Base-by-base conservation (phyloP, 768 basidiomycete genomes). In the Leccinum olivaceopallidum region DNA sequence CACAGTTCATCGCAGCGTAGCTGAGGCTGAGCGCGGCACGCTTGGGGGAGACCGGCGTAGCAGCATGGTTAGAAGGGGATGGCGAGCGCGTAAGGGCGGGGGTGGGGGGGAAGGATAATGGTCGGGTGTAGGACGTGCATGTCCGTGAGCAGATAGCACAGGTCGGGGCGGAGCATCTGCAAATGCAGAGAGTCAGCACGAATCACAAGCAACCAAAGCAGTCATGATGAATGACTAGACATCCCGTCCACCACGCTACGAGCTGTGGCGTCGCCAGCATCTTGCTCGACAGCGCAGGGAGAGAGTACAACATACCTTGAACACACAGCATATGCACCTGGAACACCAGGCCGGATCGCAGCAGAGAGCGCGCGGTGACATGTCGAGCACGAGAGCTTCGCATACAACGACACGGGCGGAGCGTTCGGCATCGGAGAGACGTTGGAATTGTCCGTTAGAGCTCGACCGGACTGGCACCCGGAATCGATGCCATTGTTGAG, bases 121-220 rank as follows among this genome's bases (percentile, higher is more conserved):
- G 72, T 16, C 65, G 65, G 32, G 63, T 72, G 28, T 68, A 73
- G 1, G 71, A 76, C 26, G 73, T 75, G 53, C 77, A 78, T 28
- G 71, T 79, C 13, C 77, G 69, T 16, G 78, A 65, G 53, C 77
- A 78, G 48, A 78, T 69, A 4, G 68, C 63, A 55, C 77, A 78
- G 18, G 69, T 75, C 48, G 71, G 63, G 12, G 73, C 67, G 18
- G 69, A 55, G 55, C 77, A 78, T 53, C 77, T 78, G 39, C 20
- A 37, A 9, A 32, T 44, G 32, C 5, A 1, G 39, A 13, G 36
- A 8, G 39, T 69, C 48, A 70, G 69, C 34, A 44, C 2, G 18
- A 10, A 13, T 16, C 47, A 28, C 28, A 48, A 13, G 16, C 4
- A 22, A 48, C 20, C 2, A 10, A 6, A 16, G 4, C 13, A 22